A percentile compares a stretch with the other conserved stretches of the same genome.
Evolutionary conservation across 192 early-diverging fungal genomes (phyloP).

Genomic region (Backusella liffmaniae): DNA sequence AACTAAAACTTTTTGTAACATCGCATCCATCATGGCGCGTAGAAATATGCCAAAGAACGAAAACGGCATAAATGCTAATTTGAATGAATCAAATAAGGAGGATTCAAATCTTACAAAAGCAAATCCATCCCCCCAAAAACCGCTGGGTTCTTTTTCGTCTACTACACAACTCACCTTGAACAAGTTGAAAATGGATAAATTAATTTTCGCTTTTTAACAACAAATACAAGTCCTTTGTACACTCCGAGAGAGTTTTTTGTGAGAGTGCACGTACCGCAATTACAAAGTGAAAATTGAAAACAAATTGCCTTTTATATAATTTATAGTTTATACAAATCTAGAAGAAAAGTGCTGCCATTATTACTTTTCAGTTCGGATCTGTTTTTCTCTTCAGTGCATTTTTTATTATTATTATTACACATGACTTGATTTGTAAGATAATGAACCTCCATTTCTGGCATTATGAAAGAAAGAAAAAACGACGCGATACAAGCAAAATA

Average conservation of each 20-base stretch:
- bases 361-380: background rate
- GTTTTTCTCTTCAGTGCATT: background rate
- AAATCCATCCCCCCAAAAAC: background rate
- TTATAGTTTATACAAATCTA: background rate
- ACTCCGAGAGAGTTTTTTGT: background rate
- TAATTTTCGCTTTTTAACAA: background rate
- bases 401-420: background rate
- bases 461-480: background rate
- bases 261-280: slow-evolving; percentile 2
- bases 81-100: background rate
- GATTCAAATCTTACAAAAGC: background rate
- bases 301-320: slow-evolving; percentile 1
- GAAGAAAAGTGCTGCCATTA: background rate
- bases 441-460: no score
- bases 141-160: background rate
- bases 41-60: background rate
- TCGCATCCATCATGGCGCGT: background rate
- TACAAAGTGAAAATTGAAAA: background rate
- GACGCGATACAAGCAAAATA: no score
- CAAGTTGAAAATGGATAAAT: slow-evolving; percentile 57
- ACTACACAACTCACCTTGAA: slow-evolving; percentile 37
- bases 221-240: background rate
- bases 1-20: background rate
- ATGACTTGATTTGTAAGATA: background rate
- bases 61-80: background rate